phyloP scores from a whole-genome alignment of 2,329 filamentous ascomycete genomes.

The Emericellopsis cladophorae region DNA sequence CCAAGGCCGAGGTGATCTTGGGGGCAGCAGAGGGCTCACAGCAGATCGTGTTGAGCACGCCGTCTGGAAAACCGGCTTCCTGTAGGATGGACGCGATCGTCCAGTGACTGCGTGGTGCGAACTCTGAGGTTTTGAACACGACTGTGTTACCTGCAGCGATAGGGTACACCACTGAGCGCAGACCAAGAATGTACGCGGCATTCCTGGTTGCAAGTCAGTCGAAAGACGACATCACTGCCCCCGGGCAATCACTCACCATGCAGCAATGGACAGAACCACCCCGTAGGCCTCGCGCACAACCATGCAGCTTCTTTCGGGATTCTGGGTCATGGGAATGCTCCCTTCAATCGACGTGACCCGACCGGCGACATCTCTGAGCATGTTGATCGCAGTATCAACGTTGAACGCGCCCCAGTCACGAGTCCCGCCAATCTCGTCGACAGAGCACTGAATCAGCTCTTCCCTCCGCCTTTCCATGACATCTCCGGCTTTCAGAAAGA shows the following conservation, averaged over 20 bases:
- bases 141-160: constrained; percentile 69
- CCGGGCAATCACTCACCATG: constrained; percentile 45
- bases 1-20: constrained; percentile 52
- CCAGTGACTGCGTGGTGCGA: constrained; percentile 51
- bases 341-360: constrained; percentile 24
- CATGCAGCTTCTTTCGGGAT: constrained; percentile 34
- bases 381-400: constrained; percentile 18
- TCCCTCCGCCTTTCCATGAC: constrained; percentile 45
- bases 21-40: constrained; percentile 53
- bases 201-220: constrained; percentile 29
- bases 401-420: constrained; percentile 27
- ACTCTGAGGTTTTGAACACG: constrained; percentile 60
- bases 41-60: constrained; percentile 63
- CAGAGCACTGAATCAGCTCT: constrained; percentile 49
- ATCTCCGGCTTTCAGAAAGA: constrained; percentile 57
- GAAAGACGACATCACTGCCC: background rate
- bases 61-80: constrained; percentile 64
- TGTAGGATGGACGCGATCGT: constrained; percentile 50
- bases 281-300: constrained; percentile 67
- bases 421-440: constrained; percentile 30
- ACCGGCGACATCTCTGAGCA: constrained; percentile 29
- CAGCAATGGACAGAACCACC: constrained; percentile 66
- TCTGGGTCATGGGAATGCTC: constrained; percentile 18
- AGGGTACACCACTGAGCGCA: constrained; percentile 45
- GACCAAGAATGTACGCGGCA: constrained; percentile 40